phyloP scores from a whole-genome alignment of 257 asterid genomes.

The Ilex aquifolium region DNA sequence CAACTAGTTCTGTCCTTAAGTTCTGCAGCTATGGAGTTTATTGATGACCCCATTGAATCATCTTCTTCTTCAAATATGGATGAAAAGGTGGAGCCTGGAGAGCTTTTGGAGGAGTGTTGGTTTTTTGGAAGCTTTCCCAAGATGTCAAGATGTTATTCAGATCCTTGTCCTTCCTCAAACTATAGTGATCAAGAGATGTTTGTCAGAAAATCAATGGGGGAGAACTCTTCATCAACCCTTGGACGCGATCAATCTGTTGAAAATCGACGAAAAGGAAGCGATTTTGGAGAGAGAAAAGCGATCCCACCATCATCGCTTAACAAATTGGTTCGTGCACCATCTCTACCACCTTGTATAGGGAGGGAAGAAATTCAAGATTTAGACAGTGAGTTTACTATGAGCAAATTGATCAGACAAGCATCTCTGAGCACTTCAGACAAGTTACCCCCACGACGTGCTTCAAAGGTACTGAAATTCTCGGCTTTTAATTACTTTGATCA shows the following conservation, averaged over 20 bases:
- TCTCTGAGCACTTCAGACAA: conserved; percentile 35
- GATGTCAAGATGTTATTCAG: conserved; percentile 55
- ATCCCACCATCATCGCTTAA: conserved; percentile 6
- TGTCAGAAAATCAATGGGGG: neutral
- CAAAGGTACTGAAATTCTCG: conserved; percentile 25
- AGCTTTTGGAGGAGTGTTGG: conserved; percentile 62
- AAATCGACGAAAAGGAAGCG: neutral
- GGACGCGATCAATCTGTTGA: neutral
- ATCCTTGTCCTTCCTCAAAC: conserved; percentile 35
- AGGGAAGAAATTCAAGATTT: conserved; percentile 17
- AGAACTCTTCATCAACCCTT: neutral
- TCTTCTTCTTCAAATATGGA: conserved; percentile 5
- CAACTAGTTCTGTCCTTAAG: neutral
- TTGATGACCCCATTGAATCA: conserved; percentile 17
- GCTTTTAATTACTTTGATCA: neutral
- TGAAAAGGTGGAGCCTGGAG: conserved; percentile 42
- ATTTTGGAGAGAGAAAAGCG: conserved; percentile 16
- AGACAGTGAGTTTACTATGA: conserved; percentile 47
- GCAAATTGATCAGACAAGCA: conserved; percentile 60
- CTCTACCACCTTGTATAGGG: conserved; percentile 27
- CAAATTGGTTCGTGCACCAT: conserved; percentile 14
- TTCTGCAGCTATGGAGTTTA: conserved; percentile 21
- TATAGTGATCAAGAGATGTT: neutral
- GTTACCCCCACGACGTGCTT: conserved; percentile 23
- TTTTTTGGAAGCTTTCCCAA: conserved; percentile 58